Base-by-base conservation (phyloP, 805 yeast species). In the Teunomyces atbi region DNA sequence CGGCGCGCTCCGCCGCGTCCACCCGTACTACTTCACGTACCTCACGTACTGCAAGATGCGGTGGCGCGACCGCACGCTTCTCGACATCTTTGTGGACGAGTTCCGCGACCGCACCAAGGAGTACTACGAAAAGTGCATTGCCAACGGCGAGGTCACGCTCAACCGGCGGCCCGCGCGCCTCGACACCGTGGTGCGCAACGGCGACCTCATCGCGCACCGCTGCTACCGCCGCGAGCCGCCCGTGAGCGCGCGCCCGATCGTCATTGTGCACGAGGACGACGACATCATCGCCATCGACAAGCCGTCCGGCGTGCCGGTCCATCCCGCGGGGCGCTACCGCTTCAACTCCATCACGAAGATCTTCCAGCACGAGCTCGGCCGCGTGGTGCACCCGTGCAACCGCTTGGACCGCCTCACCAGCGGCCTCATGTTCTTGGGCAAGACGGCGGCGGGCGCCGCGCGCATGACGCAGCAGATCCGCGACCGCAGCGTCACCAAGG, bases 261-360 rank as follows among this genome's bases (percentile, higher is more conserved):
- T 77, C 45, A 79, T 88, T 19, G 86, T 91, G 0, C 76, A 74
- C 59, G 88, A 90, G 57, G 84, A 89, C 61, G 89, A 84, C 6
- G 79, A 86, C 42, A 61, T 89, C 18, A 73, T 94, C 4, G 95
- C 87, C 3, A 84, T 94, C 18, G 96, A 92, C 62, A 94, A 94
- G 54, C 99, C 99, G 0, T 78, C 94, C 3, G 97, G 99, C 0
- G 77, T 94, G 2, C 97, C 99, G 0, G 96, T 89, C 0, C 99
- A 94, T 62, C 98, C 99, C 3, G 86, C 97, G 0, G 99, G 98
- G 0, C 68, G 91, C 52, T 82, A 83, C 73, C 60, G 94, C 60
- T 81, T 81, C 65, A 80, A 84, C 61, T 81, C 96, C 0, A 78
- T 89, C 16, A 87, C 95, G 8, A 84, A 83, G 61, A 79, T 89